Percentiles rank a stretch among this genome's conserved stretches.
Conservation (phyloP, 1,139 yeast genomes). For the Ogataea hybrid region DNA sequence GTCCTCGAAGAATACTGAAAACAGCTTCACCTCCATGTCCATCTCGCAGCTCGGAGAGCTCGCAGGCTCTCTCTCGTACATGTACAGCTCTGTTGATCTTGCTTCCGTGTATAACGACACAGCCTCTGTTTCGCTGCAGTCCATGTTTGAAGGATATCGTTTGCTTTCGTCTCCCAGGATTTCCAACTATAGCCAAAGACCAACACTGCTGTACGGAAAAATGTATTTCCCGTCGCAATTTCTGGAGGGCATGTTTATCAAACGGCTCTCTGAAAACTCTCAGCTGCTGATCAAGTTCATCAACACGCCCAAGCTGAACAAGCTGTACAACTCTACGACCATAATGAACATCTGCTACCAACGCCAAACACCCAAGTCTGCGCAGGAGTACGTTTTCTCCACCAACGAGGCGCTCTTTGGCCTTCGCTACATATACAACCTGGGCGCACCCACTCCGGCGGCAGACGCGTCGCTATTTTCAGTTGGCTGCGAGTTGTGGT, state of each 20-base stretch:
- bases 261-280: constrained; percentile 56
- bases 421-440: constrained; percentile 71
- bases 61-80: constrained; percentile 81
- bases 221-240: constrained; percentile 88
- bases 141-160: constrained; percentile 76
- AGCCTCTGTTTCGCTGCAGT: constrained; percentile 56
- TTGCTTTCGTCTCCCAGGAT: constrained; percentile 35
- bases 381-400: constrained; percentile 81
- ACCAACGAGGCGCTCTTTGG: constrained; percentile 90
- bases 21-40: constrained; percentile 74
- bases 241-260: constrained; percentile 83
- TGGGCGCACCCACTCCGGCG: constrained; percentile 36
- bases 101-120: constrained; percentile 49
- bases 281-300: constrained; percentile 75
- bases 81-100: constrained; percentile 67
- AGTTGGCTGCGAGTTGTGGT: constrained; percentile 89
- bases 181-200: constrained; percentile 18
- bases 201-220: constrained; percentile 64
- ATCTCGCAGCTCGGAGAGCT: constrained; percentile 66
- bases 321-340: constrained; percentile 32
- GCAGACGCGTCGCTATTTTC: constrained; percentile 34
- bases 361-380: constrained; percentile 58
- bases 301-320: constrained; percentile 48
- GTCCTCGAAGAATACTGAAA: constrained; percentile 68
- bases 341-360: constrained; percentile 73